Evolutionary conservation across 148 eudicot genomes (phyloP).

Genomic region (Amaranthus palmeri): DNA sequence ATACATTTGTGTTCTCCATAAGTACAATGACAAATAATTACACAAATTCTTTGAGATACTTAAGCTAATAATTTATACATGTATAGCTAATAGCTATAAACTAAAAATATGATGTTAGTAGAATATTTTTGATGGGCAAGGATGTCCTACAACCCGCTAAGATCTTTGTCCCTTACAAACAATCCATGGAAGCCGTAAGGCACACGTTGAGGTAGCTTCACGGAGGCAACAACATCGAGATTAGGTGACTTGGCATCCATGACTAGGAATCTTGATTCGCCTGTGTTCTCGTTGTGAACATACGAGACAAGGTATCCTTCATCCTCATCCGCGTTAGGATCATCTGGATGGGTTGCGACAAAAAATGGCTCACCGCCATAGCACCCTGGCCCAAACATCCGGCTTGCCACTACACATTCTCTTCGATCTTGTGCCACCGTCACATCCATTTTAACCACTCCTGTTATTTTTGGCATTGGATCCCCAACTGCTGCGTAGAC

Average conservation of each 20-base stretch:
- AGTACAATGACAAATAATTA: too few relatives aligned
- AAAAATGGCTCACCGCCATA: conserved; percentile 71
- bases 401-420: conserved; percentile 42
- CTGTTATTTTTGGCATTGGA: conserved; percentile 43
- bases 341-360: conserved; percentile 47
- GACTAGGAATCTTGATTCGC: conserved; percentile 54
- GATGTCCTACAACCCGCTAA: conserved; percentile 24
- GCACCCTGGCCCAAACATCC: conserved; percentile 42
- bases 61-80: too few relatives aligned
- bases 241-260: conserved; percentile 59
- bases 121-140: too few relatives aligned
- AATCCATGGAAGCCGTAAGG: conserved; percentile 75
- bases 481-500: conserved; percentile 48
- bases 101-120: too few relatives aligned
- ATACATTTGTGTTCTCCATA: too few relatives aligned
- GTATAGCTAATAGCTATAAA: too few relatives aligned
- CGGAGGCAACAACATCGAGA: conserved; percentile 51
- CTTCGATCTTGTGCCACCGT: conserved; percentile 29
- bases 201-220: conserved; percentile 54
- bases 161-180: conserved; percentile 51
- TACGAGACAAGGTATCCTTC: conserved; percentile 55
- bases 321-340: conserved; percentile 51
- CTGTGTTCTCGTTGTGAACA: conserved; percentile 35
- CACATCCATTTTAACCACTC: conserved; percentile 60
- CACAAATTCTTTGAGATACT: too few relatives aligned